Conservation (phyloP, 768 basidiomycete genomes). For the Leccinum imitatum region DNA sequence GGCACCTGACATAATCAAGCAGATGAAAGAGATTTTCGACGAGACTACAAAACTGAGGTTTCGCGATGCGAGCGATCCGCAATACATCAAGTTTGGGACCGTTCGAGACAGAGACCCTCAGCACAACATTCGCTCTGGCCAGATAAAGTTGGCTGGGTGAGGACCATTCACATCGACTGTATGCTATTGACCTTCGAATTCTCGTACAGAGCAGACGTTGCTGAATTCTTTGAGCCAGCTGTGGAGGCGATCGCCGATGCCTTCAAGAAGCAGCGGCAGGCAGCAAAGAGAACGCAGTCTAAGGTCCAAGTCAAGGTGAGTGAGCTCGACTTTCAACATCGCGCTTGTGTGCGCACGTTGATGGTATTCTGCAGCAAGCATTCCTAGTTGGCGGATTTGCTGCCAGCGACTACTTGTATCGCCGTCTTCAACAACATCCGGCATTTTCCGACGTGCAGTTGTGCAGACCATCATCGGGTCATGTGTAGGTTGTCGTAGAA, state of each 20-base stretch:
- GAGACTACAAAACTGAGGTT: constrained; percentile 39
- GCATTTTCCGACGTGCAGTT: constrained; percentile 38
- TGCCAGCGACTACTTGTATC: constrained; percentile 46
- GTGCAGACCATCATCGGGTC: constrained; percentile 44
- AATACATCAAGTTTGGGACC: constrained; percentile 41
- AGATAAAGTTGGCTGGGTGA: constrained; percentile 39
- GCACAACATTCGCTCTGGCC: constrained; percentile 36
- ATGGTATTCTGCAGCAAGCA: constrained; percentile 26
- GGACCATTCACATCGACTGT: background rate
- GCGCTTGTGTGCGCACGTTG: background rate
- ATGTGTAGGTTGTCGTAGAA: constrained; percentile 36
- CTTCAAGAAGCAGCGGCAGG: constrained; percentile 30
- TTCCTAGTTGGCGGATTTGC: constrained; percentile 54
- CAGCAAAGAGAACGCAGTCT: constrained; percentile 12
- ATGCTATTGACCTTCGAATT: background rate
- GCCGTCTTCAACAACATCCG: constrained; percentile 38
- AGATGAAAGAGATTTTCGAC: constrained; percentile 38
- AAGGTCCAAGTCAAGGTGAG: constrained; percentile 28
- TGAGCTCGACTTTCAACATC: background rate
- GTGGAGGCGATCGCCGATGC: constrained; percentile 36
- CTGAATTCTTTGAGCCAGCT: constrained; percentile 43
- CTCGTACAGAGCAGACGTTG: constrained; percentile 34
- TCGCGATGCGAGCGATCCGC: constrained; percentile 33
- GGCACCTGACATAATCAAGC: constrained; percentile 28
- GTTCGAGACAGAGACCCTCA: constrained; percentile 34